These are phyloP conservation scores for Plenodomus tracheiphilus DNA, from an alignment of 2,329 filamentous ascomycete species.

Conservation along the genomic window DNA sequence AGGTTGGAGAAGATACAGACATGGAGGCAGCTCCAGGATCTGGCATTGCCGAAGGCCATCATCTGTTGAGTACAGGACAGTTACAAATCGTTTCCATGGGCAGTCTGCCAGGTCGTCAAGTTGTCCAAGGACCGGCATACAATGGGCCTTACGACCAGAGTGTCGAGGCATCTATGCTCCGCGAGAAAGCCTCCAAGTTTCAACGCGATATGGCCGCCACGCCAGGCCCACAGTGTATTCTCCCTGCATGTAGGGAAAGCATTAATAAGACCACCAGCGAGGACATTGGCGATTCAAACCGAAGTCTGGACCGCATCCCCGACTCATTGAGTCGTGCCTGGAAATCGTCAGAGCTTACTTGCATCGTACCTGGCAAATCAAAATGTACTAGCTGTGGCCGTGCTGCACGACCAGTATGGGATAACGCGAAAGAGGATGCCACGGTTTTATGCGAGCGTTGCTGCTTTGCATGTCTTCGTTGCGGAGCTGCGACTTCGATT, in stretches of 20 bases:
- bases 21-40: slow-evolving; percentile 18
- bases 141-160: slow-evolving; percentile 41
- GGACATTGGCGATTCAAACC: slow-evolving; percentile 45
- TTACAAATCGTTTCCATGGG: slow-evolving; percentile 46
- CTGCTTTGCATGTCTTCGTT: slow-evolving; percentile 49
- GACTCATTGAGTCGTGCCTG: slow-evolving; percentile 39
- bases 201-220: slow-evolving; percentile 32
- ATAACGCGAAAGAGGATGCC: background rate
- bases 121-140: slow-evolving; percentile 51
- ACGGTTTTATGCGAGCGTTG: slow-evolving; percentile 46
- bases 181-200: slow-evolving; percentile 35
- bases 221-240: slow-evolving; percentile 24
- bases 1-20: background rate
- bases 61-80: slow-evolving; percentile 36
- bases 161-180: slow-evolving; percentile 28
- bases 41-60: slow-evolving; percentile 26
- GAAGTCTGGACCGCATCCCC: slow-evolving; percentile 49
- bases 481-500: slow-evolving; percentile 28
- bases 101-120: slow-evolving; percentile 49
- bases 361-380: slow-evolving; percentile 28
- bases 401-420: slow-evolving; percentile 29
- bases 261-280: slow-evolving; percentile 40
- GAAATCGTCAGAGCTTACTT: slow-evolving; percentile 11
- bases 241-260: slow-evolving; percentile 34
- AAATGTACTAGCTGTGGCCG: slow-evolving; percentile 41